A percentile compares a stretch with the other conserved stretches of the same genome.
phyloP scores from a whole-genome alignment of 148 eudicot genomes.

The Gaultheria prostrata region DNA sequence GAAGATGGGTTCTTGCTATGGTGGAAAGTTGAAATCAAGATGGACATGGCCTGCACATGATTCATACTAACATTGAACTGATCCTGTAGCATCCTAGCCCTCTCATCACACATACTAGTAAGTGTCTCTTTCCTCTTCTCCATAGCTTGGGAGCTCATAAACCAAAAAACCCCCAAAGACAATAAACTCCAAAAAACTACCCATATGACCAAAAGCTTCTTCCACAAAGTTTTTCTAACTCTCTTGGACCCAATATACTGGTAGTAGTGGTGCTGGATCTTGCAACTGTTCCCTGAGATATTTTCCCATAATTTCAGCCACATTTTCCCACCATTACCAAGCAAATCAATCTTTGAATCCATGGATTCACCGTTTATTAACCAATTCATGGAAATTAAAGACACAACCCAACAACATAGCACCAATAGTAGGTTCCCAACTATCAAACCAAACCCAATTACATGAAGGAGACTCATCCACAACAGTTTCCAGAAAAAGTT shows the following conservation, averaged over 20 bases:
- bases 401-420: constrained; percentile 69
- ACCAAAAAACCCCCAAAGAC: constrained; percentile 50
- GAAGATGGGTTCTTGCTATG: constrained; percentile 86
- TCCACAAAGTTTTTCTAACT: constrained; percentile 60
- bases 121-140: constrained; percentile 89
- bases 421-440: constrained; percentile 57
- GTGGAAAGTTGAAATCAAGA: constrained; percentile 83
- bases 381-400: constrained; percentile 73
- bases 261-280: constrained; percentile 51
- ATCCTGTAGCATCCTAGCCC: constrained; percentile 97
- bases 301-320: constrained; percentile 54
- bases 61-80: constrained; percentile 99
- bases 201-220: constrained; percentile 65
- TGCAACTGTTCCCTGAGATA: constrained; percentile 37
- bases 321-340: constrained; percentile 41
- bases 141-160: constrained; percentile 51
- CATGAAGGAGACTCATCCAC: constrained; percentile 75
- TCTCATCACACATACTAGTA: constrained; percentile 96
- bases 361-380: constrained; percentile 52
- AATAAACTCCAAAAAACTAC: constrained; percentile 41
- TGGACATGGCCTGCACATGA: constrained; percentile 92
- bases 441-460: constrained; percentile 70
- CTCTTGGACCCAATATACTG: constrained; percentile 52
- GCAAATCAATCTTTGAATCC: constrained; percentile 47
- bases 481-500: constrained; percentile 15